Evolutionary conservation across 2,329 filamentous ascomycete genomes (phyloP).

Genomic region (Talaromyces sp.): DNA sequence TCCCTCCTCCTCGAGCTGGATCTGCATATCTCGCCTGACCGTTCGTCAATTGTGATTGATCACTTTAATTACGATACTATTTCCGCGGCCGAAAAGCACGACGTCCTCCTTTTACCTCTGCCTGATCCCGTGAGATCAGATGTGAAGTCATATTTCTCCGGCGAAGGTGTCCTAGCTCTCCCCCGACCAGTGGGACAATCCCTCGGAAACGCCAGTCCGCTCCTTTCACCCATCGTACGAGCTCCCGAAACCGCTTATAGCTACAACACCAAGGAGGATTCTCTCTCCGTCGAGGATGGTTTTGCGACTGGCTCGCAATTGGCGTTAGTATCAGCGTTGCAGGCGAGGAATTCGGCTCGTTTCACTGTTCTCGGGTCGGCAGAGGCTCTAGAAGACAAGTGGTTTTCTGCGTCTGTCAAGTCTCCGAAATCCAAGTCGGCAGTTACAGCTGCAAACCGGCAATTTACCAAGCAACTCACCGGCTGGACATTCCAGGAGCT

Average conservation of each 20-base stretch:
- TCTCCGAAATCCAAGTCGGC: constrained; percentile 48
- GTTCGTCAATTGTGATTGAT: constrained; percentile 80
- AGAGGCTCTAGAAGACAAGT: constrained; percentile 81
- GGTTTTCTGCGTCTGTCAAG: constrained; percentile 77
- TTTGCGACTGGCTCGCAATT: constrained; percentile 83
- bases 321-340: constrained; percentile 74
- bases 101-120: constrained; percentile 73
- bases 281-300: constrained; percentile 66
- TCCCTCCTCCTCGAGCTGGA: constrained; percentile 83
- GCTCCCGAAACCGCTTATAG: constrained; percentile 83
- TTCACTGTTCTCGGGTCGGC: constrained; percentile 79
- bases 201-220: constrained; percentile 67
- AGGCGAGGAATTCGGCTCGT: constrained; percentile 89
- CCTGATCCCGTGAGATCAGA: constrained; percentile 62
- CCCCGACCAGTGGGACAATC: constrained; percentile 75
- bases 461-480: constrained; percentile 78
- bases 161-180: constrained; percentile 68
- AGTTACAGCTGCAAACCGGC: constrained; percentile 68
- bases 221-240: constrained; percentile 75
- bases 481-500: constrained; percentile 96
- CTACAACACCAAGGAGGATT: constrained; percentile 88
- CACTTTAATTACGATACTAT: constrained; percentile 88
- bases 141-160: constrained; percentile 71
- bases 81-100: constrained; percentile 75
- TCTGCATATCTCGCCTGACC: constrained; percentile 78